Evolutionary conservation across 768 basidiomycete genomes (phyloP), one percentile per base, ranked within the genome.

Genomic region (Auricularia sp.): DNA sequence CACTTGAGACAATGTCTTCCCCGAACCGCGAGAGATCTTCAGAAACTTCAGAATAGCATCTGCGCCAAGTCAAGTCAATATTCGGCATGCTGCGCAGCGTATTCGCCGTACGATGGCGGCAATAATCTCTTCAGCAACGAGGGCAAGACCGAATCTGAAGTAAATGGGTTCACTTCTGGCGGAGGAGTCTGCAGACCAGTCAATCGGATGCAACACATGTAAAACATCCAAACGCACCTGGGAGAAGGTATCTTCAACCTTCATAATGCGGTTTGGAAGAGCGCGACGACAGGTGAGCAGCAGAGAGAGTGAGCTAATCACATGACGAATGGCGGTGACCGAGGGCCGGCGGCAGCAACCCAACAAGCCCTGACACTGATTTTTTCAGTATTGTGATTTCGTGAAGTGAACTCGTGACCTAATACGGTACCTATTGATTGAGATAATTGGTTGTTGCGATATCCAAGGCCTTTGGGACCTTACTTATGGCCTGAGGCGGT

Each of bases 21-120:
- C 87, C 88, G 3, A 89, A 77, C 58, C 79, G 78, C 43, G 76
- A 72, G n/a, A 90, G 79, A 66, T 90, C 88, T 5, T 79, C 73
- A 64, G 83, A 78, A n/a, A 90, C 76, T 62, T 83, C 83, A 43
- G 70, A 47, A 61, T 78, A 72, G 1, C 77, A 74, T 63, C 85
- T 86, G 64, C 6, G 60, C 39, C 33, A 39, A 11, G 21, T 18
- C 35, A 44, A 21, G 8, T 12, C 14, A 3, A 18, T 10, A n/a
- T 1, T 21, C 10, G 2, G 53, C 58, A 34, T 62, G 47, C 7
- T 35, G n/a, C 1, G 3, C 29, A 7, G 2, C 16, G 44, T n/a
- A 18, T 21, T 18, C 8, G 39, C 68, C 75, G 33, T 66, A 83
- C 81, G 71, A 75, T 33, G 70, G 43, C 3, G 88, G 86, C 1